Evolutionary conservation across 805 yeast genomes (phyloP).

Genomic region (Ogataea corticis): DNA sequence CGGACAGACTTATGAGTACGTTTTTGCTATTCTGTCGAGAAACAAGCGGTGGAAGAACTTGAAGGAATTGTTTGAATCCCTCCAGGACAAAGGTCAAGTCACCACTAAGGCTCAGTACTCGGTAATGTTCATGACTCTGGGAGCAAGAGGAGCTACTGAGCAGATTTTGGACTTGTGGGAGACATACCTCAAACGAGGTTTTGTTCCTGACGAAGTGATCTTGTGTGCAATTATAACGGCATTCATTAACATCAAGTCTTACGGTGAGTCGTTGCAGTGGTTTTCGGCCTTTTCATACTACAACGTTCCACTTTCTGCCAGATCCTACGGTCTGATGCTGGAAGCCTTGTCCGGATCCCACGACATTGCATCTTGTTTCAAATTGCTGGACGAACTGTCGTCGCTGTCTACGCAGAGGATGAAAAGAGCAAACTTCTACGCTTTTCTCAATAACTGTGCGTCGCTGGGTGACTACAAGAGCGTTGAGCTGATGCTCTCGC

Average conservation of each 20-base stretch:
- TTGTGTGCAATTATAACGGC: conserved; percentile 46
- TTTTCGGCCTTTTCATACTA: conserved; percentile 37
- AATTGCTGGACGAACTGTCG: conserved; percentile 32
- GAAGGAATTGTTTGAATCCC: conserved; percentile 55
- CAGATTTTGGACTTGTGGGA: conserved; percentile 39
- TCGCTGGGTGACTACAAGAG: conserved; percentile 27
- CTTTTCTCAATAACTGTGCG: conserved; percentile 23
- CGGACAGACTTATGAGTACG: conserved; percentile 16
- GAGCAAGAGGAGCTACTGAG: conserved; percentile 53
- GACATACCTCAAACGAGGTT: conserved; percentile 44
- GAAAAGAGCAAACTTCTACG: conserved; percentile 15
- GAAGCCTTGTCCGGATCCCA: conserved; percentile 37
- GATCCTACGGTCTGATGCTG: conserved; percentile 38
- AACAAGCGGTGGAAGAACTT: conserved; percentile 49
- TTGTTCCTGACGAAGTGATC: conserved; percentile 47
- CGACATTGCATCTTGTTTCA: conserved; percentile 37
- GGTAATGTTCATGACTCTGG: conserved; percentile 61
- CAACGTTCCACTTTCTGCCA: conserved; percentile 29
- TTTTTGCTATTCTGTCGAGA: conserved; percentile 23
- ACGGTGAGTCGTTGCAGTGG: conserved; percentile 37
- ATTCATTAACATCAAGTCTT: conserved; percentile 39
- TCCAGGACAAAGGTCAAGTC: conserved; percentile 52
- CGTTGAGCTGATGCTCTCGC: conserved; percentile 21
- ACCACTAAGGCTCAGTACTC: conserved; percentile 56
- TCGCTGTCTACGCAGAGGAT: conserved; percentile 10